A percentile compares a stretch with the other conserved stretches of the same genome.
Evolutionary conservation across 345 rosid genomes (phyloP).

Genomic region (Citrus australasica): DNA sequence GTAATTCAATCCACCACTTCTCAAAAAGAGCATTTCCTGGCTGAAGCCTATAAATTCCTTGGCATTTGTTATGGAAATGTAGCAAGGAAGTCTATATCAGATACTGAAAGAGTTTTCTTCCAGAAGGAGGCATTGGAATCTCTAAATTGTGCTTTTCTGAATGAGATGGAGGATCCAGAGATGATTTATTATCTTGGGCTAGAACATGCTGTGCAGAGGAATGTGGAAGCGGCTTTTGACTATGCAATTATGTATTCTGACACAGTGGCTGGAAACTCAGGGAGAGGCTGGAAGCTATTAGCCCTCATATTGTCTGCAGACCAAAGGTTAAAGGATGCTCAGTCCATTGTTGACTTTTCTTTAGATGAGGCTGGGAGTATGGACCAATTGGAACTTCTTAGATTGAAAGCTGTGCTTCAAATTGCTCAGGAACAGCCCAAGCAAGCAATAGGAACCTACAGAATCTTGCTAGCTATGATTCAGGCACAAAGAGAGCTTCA

Average conservation of each 20-base stretch:
- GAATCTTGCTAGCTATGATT: slow-evolving; percentile 66
- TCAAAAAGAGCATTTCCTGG: slow-evolving; percentile 43
- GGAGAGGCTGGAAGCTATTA: slow-evolving; percentile 74
- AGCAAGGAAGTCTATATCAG: slow-evolving; percentile 68
- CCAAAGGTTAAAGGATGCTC: slow-evolving; percentile 70
- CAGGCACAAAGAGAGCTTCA: slow-evolving; percentile 63
- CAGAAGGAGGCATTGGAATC: slow-evolving; percentile 59
- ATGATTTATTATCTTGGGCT: slow-evolving; percentile 52
- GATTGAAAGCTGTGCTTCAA: slow-evolving; percentile 77
- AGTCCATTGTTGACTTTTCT: slow-evolving; percentile 61
- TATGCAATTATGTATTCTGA: slow-evolving; percentile 56
- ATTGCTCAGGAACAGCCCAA: slow-evolving; percentile 79
- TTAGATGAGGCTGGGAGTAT: slow-evolving; percentile 67
- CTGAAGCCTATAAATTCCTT: slow-evolving; percentile 70
- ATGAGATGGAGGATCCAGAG: slow-evolving; percentile 51
- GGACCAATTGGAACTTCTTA: slow-evolving; percentile 73
- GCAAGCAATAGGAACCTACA: slow-evolving; percentile 86
- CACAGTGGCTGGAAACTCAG: slow-evolving; percentile 48
- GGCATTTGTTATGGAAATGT: slow-evolving; percentile 81
- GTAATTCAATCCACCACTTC: slow-evolving; percentile 37
- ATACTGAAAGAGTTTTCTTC: slow-evolving; percentile 58
- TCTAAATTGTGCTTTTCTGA: slow-evolving; percentile 53
- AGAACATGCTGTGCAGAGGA: slow-evolving; percentile 87
- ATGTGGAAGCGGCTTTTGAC: slow-evolving; percentile 66
- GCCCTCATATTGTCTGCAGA: slow-evolving; percentile 71